Evolutionary conservation across 495 filamentous ascomycete genomes (phyloP).

Genomic region (Podospora comata): DNA sequence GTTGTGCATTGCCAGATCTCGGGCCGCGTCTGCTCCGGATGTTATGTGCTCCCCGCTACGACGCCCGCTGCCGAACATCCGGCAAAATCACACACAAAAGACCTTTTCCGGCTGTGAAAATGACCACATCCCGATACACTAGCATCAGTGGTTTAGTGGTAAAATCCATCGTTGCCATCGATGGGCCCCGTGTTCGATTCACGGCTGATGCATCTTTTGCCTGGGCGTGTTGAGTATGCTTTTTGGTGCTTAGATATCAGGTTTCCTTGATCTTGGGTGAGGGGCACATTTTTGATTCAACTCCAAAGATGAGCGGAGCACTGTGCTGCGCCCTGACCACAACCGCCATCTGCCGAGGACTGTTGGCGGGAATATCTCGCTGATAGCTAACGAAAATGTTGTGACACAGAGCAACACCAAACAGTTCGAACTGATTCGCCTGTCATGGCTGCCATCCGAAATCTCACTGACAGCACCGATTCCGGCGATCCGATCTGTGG

Average conservation of each 20-base stretch:
- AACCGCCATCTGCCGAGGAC: no score
- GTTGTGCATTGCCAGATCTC: background rate
- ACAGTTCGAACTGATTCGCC: background rate
- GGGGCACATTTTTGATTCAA: background rate
- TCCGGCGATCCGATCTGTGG: background rate
- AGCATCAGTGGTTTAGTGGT: constrained; percentile 48
- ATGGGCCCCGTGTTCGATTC: constrained; percentile 55
- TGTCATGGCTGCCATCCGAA: background rate
- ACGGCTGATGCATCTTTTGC: constrained; percentile 34
- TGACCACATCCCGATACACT: background rate
- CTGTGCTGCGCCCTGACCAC: no score
- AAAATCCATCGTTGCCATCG: constrained; percentile 54
- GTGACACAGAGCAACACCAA: background rate
- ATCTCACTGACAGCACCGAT: background rate
- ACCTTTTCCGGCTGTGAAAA: background rate
- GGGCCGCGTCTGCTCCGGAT: no score
- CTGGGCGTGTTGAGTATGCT: background rate
- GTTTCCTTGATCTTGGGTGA: background rate
- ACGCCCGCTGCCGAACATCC: background rate
- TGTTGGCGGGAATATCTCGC: no score
- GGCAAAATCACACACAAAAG: background rate
- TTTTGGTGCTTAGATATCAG: background rate
- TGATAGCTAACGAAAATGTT: background rate
- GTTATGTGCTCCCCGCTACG: background rate
- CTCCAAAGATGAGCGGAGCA: background rate